phyloP scores from a whole-genome alignment of 495 filamentous ascomycete genomes.

The Parmelia sp. region DNA sequence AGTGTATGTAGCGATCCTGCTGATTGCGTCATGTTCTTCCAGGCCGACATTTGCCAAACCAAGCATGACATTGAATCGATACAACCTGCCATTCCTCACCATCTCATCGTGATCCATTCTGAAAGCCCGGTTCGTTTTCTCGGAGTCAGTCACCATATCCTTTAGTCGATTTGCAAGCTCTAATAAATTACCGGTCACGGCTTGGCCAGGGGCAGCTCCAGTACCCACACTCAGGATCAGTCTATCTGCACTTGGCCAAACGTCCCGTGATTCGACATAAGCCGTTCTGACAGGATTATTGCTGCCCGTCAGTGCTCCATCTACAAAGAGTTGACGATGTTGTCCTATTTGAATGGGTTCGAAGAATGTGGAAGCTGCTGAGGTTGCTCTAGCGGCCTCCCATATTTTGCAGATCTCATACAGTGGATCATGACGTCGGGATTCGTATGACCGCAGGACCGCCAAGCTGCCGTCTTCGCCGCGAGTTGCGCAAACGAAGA shows the following conservation, averaged over 20 bases:
- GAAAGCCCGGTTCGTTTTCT: conserved; percentile 8
- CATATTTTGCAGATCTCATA: conserved; percentile 31
- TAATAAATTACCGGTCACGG: not conserved
- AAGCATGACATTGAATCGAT: conserved; percentile 11
- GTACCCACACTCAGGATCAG: conserved; percentile 8
- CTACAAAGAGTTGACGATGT: conserved; percentile 34
- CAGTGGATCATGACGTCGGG: conserved; percentile 13
- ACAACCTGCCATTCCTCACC: not conserved
- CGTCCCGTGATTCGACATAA: conserved; percentile 30
- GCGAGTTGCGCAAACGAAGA: conserved; percentile 38
- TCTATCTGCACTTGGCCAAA: conserved; percentile 9
- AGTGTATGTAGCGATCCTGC: conserved; percentile 4
- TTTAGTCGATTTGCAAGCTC: conserved; percentile 9
- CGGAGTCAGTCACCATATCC: conserved; percentile 5
- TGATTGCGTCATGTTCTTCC: conserved; percentile 9
- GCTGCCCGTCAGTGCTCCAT: conserved; percentile 38
- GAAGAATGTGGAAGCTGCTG: conserved; percentile 41
- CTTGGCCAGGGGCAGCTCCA: conserved; percentile 8
- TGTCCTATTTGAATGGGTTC: conserved; percentile 33
- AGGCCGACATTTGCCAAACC: conserved; percentile 4
- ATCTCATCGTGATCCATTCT: conserved; percentile 6
- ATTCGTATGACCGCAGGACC: conserved; percentile 36
- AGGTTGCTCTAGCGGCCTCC: conserved; percentile 43
- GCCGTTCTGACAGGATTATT: conserved; percentile 40
- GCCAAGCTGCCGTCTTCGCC: conserved; percentile 29